Conservation (phyloP, 2,329 filamentous ascomycete genomes). For the Orbilia blumenaviensis region DNA sequence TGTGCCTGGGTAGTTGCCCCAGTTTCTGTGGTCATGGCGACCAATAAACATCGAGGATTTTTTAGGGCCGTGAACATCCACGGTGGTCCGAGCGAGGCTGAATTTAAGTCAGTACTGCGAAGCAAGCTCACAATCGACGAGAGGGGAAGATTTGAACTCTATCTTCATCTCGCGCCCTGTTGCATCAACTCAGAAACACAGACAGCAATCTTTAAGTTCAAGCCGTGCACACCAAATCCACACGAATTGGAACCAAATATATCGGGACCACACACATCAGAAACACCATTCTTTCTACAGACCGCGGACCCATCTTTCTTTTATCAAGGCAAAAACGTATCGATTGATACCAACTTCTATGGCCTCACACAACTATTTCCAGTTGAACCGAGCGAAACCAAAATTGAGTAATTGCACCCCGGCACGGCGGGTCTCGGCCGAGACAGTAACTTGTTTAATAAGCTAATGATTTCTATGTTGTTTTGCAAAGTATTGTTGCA, state of each 20-base stretch:
- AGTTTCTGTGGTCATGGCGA: neutral
- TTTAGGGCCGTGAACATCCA: constrained; percentile 9
- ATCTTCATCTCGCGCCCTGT: constrained; percentile 12
- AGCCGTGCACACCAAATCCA: neutral
- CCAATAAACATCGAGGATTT: constrained; percentile 5
- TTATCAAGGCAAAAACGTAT: neutral
- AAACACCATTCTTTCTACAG: neutral
- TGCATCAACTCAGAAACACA: neutral
- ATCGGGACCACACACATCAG: neutral
- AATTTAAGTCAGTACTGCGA: neutral
- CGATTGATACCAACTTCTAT: constrained; percentile 50
- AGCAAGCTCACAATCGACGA: constrained; percentile 1
- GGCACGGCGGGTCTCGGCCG: too few species aligned
- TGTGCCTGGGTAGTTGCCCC: neutral
- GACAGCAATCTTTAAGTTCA: constrained; percentile 24
- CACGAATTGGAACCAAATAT: neutral
- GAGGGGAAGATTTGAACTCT: neutral
- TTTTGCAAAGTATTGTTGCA: constrained; percentile 48
- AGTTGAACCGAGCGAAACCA: neutral
- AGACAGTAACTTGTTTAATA: neutral
- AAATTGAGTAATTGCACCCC: constrained; percentile 41
- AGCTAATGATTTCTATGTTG: neutral
- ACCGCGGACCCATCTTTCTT: neutral
- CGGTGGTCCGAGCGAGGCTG: neutral
- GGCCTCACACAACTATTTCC: constrained; percentile 54